phyloP scores from a whole-genome alignment of 768 basidiomycete genomes.

The Phlebiopsis gigantea region DNA sequence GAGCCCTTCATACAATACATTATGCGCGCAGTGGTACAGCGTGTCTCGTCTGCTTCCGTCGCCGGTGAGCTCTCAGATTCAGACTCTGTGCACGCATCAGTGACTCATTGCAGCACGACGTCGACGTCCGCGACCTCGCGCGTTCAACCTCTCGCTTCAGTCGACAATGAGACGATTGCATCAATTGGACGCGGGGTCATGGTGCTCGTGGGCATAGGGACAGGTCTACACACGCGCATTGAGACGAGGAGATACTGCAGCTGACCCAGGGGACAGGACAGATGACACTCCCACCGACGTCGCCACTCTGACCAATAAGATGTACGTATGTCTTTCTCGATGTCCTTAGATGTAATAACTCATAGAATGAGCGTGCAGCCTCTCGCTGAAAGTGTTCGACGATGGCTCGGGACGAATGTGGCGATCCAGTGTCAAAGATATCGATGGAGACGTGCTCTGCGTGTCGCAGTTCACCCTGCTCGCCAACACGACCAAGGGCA shows the following conservation, averaged over 20 bases:
- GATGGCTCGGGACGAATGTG: conserved; percentile 66
- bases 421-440: conserved; percentile 84
- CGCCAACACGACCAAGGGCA: conserved; percentile 83
- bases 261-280: conserved; percentile 32
- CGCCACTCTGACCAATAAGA: conserved; percentile 72
- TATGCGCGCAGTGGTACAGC: conserved; percentile 87
- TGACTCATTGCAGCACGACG: background rate
- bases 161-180: conserved; percentile 75
- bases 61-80: conserved; percentile 46
- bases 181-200: conserved; percentile 81
- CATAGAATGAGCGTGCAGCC: conserved; percentile 32
- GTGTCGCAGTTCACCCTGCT: conserved; percentile 93
- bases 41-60: conserved; percentile 82
- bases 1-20: background rate
- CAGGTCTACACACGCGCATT: conserved; percentile 40
- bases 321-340: conserved; percentile 40
- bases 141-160: conserved; percentile 42
- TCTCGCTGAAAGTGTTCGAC: conserved; percentile 70
- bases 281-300: conserved; percentile 81
- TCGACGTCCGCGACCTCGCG: background rate
- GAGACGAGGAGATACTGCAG: conserved; percentile 7
- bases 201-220: conserved; percentile 86
- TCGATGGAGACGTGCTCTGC: conserved; percentile 87
- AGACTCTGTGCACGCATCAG: background rate
- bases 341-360: background rate